Base-by-base conservation (phyloP, 2,329 filamentous ascomycete genomes). In the Herpotrichia juniperi region DNA sequence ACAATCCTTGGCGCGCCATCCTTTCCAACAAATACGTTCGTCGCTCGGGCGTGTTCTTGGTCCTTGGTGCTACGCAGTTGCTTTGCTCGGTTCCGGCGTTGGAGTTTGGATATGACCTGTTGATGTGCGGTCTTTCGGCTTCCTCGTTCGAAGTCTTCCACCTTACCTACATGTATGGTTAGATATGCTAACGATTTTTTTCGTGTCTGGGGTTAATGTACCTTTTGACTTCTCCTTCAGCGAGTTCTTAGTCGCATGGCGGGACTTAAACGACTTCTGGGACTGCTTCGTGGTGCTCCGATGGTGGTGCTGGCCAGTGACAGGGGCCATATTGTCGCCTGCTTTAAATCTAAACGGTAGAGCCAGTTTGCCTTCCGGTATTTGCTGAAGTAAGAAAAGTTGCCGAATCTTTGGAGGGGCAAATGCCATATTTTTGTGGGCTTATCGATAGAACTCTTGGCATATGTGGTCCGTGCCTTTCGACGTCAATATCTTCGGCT, bases 21-120 rank as follows among this genome's bases (percentile, higher is more conserved):
- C 50, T 86, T 86, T 4, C 93, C 94, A n/a, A 84, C 77, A 68
- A 99, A 99, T 19, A 99, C 80, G 31, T 86, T 90, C 0, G 84
- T 87, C 46, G 91, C 88, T 62, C 89, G 88, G 42, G 89, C 82
- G 68, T 94, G 89, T 64, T 94, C 91, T 69, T 87, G 87, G 69
- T 92, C 87, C 76, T 97, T 97, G 62, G 87, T 81, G 56, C 89
- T 79, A 66, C 93, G 90, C 74, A 88, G 87, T 80, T 99, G 94
- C 75, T 93, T 93, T 63, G 91, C 90, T 79, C 96, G 91, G 75
- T 99, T 97, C 65, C 91, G 87, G 54, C 94, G 89, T 76, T 96
- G 92, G 73, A 99, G 84, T 77, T 97, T 99, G 53, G 92, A 96
- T 90, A 97, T 93, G 77, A 97, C 86, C 78, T 96, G 91, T 74